phyloP scores from a whole-genome alignment of 257 asterid species.

The Solanum chiquidenum region DNA sequence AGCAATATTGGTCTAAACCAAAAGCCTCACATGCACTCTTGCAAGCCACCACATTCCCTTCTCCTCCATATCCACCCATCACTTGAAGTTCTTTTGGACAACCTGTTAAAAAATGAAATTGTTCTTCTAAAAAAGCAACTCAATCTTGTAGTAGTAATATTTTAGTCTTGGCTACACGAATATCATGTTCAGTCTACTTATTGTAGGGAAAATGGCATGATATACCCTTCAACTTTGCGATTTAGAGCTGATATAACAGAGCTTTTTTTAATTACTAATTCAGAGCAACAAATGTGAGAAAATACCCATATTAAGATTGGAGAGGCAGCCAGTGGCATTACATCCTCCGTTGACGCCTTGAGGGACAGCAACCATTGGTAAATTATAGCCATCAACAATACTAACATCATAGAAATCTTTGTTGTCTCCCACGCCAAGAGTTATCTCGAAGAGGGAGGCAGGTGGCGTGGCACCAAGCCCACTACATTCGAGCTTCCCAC shows the following conservation, averaged over 20 bases:
- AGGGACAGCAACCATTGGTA: constrained; percentile 56
- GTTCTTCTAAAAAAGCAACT: background rate
- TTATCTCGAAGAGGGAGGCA: constrained; percentile 73
- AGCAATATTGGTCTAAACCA: constrained; percentile 63
- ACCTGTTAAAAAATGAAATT: constrained; percentile 29
- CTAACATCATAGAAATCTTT: constrained; percentile 71
- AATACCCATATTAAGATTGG: constrained; percentile 65
- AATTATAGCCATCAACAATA: constrained; percentile 68
- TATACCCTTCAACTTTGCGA: no score
- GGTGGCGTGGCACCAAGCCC: constrained; percentile 80
- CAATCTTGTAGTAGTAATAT: background rate
- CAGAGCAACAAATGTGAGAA: background rate
- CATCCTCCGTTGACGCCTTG: constrained; percentile 44
- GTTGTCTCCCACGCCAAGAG: constrained; percentile 50
- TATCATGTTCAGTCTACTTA: no score
- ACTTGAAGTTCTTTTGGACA: constrained; percentile 86
- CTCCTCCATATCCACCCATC: constrained; percentile 26
- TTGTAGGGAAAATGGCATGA: no score
- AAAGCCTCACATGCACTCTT: constrained; percentile 81
- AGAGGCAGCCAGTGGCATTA: constrained; percentile 63
- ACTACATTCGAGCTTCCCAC: constrained; percentile 58
- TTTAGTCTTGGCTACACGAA: no score
- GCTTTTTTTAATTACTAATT: no score
- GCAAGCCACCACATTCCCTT: constrained; percentile 64
- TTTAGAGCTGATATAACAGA: background rate